phyloP scores from a whole-genome alignment of 345 rosid genomes.

The Eucalyptus sp. region DNA sequence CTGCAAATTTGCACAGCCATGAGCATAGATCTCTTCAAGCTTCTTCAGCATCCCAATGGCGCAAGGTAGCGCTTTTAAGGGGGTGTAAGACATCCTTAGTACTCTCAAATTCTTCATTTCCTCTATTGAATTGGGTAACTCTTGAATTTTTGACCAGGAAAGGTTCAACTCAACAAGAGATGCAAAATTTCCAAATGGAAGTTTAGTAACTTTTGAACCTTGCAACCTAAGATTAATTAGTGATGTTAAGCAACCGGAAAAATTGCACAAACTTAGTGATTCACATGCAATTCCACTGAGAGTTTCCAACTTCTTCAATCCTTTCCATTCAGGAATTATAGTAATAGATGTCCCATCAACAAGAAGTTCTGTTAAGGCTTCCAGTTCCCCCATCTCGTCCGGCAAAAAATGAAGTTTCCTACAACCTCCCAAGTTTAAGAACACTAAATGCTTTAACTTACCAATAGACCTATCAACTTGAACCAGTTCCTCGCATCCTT shows the following conservation, averaged over 20 bases:
- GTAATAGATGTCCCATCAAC: neutral
- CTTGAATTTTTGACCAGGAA: rapidly evolving
- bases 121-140: neutral
- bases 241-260: rapidly evolving
- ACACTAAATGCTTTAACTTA: neutral
- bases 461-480: neutral
- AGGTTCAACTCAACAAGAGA: neutral
- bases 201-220: rapidly evolving
- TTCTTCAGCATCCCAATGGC: neutral
- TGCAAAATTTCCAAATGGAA: neutral
- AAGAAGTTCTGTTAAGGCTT: neutral
- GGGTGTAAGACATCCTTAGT: neutral
- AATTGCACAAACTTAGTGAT: rapidly evolving
- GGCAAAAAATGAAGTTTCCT: rapidly evolving
- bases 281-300: rapidly evolving
- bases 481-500: rapidly evolving
- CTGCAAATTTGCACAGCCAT: rapidly evolving
- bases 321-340: neutral
- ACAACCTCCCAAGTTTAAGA: rapidly evolving
- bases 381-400: neutral
- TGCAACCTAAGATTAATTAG: neutral
- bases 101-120: neutral
- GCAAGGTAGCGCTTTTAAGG: neutral
- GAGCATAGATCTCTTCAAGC: neutral
- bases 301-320: neutral